Evolutionary conservation across 805 yeast species (phyloP).

Genomic region (Kodamaea jinghongensis): DNA sequence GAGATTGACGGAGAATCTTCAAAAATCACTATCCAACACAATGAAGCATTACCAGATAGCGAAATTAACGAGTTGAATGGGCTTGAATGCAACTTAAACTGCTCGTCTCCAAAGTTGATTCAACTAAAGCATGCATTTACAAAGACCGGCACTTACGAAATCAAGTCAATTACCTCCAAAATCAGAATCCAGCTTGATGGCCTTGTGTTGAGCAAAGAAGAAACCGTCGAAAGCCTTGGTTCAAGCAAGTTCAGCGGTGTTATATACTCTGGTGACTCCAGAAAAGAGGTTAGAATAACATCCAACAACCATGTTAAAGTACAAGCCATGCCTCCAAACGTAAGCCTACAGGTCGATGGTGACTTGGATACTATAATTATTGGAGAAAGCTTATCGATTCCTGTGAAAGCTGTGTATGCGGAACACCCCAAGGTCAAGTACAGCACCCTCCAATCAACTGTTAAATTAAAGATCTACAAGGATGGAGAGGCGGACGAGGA

Average conservation of each 20-base stretch:
- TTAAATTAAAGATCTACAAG: slow-evolving; percentile 18
- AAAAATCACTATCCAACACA: neutral
- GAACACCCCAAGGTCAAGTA: slow-evolving; percentile 16
- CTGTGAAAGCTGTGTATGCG: slow-evolving; percentile 18
- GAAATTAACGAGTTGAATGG: neutral
- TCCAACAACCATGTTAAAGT: slow-evolving; percentile 7
- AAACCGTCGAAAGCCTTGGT: neutral
- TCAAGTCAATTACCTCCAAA: neutral
- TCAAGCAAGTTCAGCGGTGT: neutral
- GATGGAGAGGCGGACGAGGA: slow-evolving; percentile 12
- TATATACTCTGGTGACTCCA: slow-evolving; percentile 4
- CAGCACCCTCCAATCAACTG: slow-evolving; percentile 19
- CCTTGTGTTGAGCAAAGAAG: neutral
- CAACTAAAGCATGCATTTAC: slow-evolving; percentile 5
- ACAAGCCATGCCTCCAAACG: slow-evolving; percentile 13
- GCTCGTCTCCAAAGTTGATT: neutral
- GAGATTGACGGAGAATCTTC: neutral
- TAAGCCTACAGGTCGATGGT: slow-evolving; percentile 5
- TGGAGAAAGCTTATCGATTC: slow-evolving; percentile 29
- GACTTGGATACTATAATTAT: slow-evolving; percentile 17
- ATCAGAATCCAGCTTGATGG: slow-evolving; percentile 2
- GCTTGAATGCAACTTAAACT: slow-evolving; percentile 1
- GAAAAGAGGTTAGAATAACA: slow-evolving; percentile 1
- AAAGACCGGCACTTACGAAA: slow-evolving; percentile 2
- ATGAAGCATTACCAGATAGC: neutral